Percentiles rank a stretch among this genome's conserved stretches.
Evolutionary conservation across 1,284 basidiomycete genomes (phyloP).

Genomic region (Cryptococcus neoformans): DNA sequence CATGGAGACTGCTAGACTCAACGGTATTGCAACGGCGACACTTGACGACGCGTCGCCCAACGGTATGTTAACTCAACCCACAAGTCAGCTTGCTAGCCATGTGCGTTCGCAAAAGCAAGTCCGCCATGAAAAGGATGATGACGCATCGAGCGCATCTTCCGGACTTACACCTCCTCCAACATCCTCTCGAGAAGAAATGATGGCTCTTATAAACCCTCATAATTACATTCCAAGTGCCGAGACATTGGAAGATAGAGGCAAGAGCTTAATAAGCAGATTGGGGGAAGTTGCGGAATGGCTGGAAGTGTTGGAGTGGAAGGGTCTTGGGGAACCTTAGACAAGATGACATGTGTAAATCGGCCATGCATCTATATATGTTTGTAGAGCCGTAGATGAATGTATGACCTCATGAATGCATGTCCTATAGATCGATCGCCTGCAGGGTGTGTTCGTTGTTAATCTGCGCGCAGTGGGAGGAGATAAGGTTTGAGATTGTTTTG

Average conservation of each 20-base stretch:
- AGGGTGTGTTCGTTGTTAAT: too few relatives aligned
- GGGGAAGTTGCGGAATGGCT: slow-evolving; percentile 27
- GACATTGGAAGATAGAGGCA: slow-evolving; percentile 14
- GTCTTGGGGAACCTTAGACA: slow-evolving; percentile 26
- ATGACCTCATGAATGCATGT: too few relatives aligned
- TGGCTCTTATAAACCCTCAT: slow-evolving; percentile 16
- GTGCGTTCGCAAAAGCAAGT: too few relatives aligned
- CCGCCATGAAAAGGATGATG: background rate
- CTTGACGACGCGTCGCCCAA: too few relatives aligned
- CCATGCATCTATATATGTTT: background rate
- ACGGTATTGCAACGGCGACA: slow-evolving; percentile 1
- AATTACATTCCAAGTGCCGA: slow-evolving; percentile 17
- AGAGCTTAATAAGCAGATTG: slow-evolving; percentile 14
- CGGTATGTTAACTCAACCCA: too few relatives aligned
- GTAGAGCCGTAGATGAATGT: too few relatives aligned
- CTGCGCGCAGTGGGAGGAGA: too few relatives aligned
- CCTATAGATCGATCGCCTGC: too few relatives aligned
- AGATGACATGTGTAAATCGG: slow-evolving; percentile 4
- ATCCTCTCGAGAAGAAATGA: slow-evolving; percentile 13
- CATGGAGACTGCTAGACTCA: slow-evolving; percentile 3
- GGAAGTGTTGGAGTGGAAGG: slow-evolving; percentile 39
- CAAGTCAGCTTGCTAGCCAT: too few relatives aligned
- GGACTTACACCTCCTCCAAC: slow-evolving; percentile 17
- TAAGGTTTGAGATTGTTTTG: too few relatives aligned
- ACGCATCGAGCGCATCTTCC: slow-evolving; percentile 14